phyloP scores from a whole-genome alignment of 345 rosid genomes.

The Eucalyptus fibrosa region DNA sequence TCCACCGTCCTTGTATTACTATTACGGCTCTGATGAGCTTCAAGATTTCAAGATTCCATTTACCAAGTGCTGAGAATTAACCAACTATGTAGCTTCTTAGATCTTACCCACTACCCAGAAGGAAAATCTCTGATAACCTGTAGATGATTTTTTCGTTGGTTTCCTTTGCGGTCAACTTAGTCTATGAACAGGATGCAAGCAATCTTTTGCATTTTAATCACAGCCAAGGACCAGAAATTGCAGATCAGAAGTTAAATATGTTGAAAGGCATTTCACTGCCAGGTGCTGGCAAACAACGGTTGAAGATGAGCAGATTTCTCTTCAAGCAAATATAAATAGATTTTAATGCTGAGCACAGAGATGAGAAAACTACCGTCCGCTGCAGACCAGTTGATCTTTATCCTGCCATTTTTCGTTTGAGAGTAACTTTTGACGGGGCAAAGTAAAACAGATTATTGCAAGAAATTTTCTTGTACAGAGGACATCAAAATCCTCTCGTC shows the following conservation, averaged over 20 bases:
- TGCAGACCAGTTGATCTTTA: constrained; percentile 69
- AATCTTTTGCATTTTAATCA: not conserved
- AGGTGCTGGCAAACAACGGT: not conserved
- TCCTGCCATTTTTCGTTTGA: constrained; percentile 77
- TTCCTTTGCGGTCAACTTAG: not conserved
- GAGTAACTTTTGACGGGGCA: constrained; percentile 72
- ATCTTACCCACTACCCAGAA: not conserved
- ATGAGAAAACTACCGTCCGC: constrained; percentile 33
- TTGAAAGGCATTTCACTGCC: not conserved
- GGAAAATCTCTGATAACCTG: not conserved
- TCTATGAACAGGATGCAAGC: not conserved
- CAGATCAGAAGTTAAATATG: not conserved
- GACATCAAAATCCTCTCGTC: not conserved
- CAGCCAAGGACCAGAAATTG: not conserved
- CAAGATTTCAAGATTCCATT: not conserved
- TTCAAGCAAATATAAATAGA: not conserved
- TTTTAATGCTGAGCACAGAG: not conserved
- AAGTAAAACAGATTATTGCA: constrained; percentile 71
- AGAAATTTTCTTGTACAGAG: constrained; percentile 58
- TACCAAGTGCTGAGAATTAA: not conserved
- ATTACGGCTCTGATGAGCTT: not conserved
- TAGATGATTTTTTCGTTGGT: not conserved
- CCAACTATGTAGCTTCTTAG: not conserved
- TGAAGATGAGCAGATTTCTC: not conserved
- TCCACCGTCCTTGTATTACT: not conserved